Conservation (phyloP, 176 grass and related monocot genomes). For the Coix lacrymajobi region DNA sequence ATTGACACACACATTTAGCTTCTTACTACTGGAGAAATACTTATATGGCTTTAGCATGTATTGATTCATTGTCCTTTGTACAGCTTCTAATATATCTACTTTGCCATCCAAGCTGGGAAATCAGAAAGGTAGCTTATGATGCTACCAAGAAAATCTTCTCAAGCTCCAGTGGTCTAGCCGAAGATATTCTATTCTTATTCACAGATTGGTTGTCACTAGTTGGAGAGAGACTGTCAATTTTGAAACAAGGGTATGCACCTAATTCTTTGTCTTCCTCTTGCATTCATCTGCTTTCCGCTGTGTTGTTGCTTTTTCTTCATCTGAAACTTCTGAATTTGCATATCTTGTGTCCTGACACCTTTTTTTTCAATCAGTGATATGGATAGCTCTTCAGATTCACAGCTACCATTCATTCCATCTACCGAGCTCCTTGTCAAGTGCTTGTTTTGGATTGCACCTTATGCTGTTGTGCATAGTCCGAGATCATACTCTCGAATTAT, state of each 20-base stretch:
- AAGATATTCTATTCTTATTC: slow-evolving; percentile 70
- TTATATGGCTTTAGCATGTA: neutral
- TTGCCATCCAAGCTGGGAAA: slow-evolving; percentile 89
- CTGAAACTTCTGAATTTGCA: neutral
- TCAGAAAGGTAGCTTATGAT: slow-evolving; percentile 64
- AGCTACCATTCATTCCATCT: slow-evolving; percentile 76
- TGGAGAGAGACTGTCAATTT: slow-evolving; percentile 50
- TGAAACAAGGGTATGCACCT: slow-evolving; percentile 64
- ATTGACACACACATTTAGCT: neutral
- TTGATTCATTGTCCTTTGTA: slow-evolving; percentile 30
- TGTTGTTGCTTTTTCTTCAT: slow-evolving; percentile 18
- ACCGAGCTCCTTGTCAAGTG: slow-evolving; percentile 82
- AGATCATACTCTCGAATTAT: slow-evolving; percentile 74
- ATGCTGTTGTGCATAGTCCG: slow-evolving; percentile 38
- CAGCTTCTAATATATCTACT: slow-evolving; percentile 76
- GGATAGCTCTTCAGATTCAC: slow-evolving; percentile 46
- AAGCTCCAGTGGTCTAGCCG: slow-evolving; percentile 45
- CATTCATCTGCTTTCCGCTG: neutral
- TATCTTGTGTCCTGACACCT: neutral
- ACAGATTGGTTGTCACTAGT: slow-evolving; percentile 67
- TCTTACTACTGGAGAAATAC: neutral
- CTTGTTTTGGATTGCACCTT: slow-evolving; percentile 86
- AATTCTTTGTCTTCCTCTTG: neutral
- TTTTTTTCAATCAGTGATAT: slow-evolving; percentile 53
- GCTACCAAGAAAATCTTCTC: slow-evolving; percentile 62